Evolutionary conservation across 176 grass and related monocot genomes (phyloP).

Genomic region (Musa acuminata): DNA sequence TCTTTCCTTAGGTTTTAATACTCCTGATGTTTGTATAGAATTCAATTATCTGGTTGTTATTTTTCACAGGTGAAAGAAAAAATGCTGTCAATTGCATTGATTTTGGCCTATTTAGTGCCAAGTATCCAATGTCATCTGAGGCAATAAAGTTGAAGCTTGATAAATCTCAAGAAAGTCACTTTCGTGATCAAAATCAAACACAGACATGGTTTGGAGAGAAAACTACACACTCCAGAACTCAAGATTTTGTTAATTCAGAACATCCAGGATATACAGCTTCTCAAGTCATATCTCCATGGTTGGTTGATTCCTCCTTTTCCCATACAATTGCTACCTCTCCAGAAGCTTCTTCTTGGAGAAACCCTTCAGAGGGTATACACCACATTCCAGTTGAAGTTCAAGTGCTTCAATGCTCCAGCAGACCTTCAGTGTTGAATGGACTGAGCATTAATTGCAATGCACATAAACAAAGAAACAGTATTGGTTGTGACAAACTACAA

Average conservation of each 20-base stretch:
- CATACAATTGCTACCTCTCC: slow-evolving; percentile 23
- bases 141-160: slow-evolving; percentile 19
- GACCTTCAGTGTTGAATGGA: slow-evolving; percentile 26
- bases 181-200: background rate
- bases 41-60: background rate
- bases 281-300: background rate
- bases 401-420: slow-evolving; percentile 33
- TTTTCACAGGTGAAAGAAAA: background rate
- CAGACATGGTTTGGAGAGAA: background rate
- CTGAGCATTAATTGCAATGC: slow-evolving; percentile 13
- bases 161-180: slow-evolving; percentile 3
- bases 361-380: slow-evolving; percentile 20
- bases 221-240: background rate
- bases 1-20: background rate
- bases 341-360: slow-evolving; percentile 15
- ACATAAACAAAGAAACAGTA: slow-evolving; percentile 27
- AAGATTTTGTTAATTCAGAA: background rate
- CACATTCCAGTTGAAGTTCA: slow-evolving; percentile 28
- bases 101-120: background rate
- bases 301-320: slow-evolving; percentile 18
- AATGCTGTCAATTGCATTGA: background rate
- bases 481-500: slow-evolving; percentile 19
- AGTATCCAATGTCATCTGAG: slow-evolving; percentile 16
- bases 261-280: background rate
- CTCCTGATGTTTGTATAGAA: background rate